Evolutionary conservation across 306 rosid species (phyloP).

Genomic region (Cicer arietinum): DNA sequence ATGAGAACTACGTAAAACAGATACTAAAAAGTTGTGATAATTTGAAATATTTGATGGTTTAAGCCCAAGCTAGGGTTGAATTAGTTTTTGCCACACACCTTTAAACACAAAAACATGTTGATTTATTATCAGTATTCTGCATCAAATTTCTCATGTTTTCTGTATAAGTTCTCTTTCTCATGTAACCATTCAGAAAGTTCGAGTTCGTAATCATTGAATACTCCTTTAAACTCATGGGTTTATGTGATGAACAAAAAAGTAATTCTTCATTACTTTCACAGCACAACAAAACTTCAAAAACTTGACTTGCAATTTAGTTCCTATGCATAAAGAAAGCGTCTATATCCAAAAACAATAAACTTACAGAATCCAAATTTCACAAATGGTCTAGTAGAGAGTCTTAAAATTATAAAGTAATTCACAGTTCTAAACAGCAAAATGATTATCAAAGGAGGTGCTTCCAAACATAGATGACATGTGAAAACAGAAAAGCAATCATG

Average conservation of each 20-base stretch:
- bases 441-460: constrained; percentile 13
- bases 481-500: constrained; percentile 22
- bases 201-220: constrained; percentile 13
- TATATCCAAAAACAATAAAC: neutral
- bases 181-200: constrained; percentile 10
- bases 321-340: neutral
- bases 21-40: neutral
- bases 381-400: neutral
- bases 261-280: constrained; percentile 16
- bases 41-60: constrained; percentile 6
- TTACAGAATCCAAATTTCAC: constrained; percentile 12
- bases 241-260: neutral
- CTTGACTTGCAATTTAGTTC: neutral
- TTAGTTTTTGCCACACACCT: neutral
- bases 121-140: constrained; percentile 18
- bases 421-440: constrained; percentile 15
- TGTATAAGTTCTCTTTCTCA: constrained; percentile 14
- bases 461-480: constrained; percentile 1
- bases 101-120: neutral
- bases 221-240: neutral
- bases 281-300: neutral
- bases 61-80: neutral
- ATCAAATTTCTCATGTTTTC: neutral
- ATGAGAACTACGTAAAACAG: neutral
- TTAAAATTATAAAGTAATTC: constrained; percentile 8